A percentile compares a stretch with the other conserved stretches of the same genome.
Evolutionary conservation across 371 early-diverging fungal genomes (phyloP).

Genomic region (Cladochytrium tenue): DNA sequence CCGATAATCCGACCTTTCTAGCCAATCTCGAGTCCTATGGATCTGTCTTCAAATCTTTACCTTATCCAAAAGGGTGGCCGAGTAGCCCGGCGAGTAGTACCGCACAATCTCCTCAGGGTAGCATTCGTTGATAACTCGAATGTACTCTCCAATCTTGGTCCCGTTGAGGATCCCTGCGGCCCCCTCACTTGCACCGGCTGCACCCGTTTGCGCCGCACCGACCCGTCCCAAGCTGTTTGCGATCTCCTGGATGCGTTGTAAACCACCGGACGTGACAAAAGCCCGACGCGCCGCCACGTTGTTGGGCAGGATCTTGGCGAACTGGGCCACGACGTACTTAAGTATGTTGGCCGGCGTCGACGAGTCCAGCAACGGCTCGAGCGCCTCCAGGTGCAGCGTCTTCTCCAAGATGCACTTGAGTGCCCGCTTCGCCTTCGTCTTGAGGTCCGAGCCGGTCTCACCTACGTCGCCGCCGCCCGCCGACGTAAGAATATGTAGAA

Average conservation of each 20-base stretch:
- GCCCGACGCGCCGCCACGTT: constrained; percentile 52
- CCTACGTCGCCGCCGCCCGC: not conserved
- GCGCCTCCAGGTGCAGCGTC: constrained; percentile 46
- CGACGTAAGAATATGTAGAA: constrained; percentile 42
- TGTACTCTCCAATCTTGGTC: constrained; percentile 54
- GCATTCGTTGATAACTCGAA: constrained; percentile 55
- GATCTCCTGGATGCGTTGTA: constrained; percentile 57
- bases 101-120: constrained; percentile 63
- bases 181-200: constrained; percentile 1
- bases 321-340: constrained; percentile 56
- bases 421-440: constrained; percentile 53
- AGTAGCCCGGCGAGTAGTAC: constrained; percentile 61
- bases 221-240: constrained; percentile 30
- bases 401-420: constrained; percentile 55
- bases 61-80: constrained; percentile 51
- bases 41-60: too few relatives aligned
- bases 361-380: constrained; percentile 51
- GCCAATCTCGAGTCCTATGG: too few relatives aligned
- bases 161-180: constrained; percentile 27
- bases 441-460: constrained; percentile 44
- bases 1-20: too few relatives aligned
- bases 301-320: constrained; percentile 58
- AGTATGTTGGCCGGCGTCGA: constrained; percentile 48
- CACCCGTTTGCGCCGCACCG: constrained; percentile 8
- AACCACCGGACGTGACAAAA: constrained; percentile 55